Evolutionary conservation across 139 green algal genomes (phyloP).

Genomic region (Haematococcus lacustris): DNA sequence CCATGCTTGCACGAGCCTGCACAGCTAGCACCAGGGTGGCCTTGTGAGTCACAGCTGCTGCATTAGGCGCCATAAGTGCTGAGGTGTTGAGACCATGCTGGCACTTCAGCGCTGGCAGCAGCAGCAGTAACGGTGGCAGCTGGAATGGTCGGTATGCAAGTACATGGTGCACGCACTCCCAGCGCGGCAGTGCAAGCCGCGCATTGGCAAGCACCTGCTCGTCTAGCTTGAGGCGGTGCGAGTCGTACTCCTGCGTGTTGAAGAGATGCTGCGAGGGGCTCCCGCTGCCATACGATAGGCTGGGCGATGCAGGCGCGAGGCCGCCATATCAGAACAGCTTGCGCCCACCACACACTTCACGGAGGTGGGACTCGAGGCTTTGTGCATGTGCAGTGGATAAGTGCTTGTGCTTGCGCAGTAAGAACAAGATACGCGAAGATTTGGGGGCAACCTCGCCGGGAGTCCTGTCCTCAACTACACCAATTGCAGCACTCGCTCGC

Average conservation of each 20-base stretch:
- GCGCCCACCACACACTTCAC: too few relatives aligned
- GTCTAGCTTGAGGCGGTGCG: conserved; percentile 24
- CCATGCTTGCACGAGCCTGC: too few relatives aligned
- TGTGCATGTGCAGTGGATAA: background rate
- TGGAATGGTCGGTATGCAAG: background rate
- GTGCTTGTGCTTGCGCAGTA: background rate
- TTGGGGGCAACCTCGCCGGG: background rate
- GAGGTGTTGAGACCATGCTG: background rate
- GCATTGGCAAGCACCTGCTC: conserved; percentile 19
- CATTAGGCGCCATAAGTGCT: background rate
- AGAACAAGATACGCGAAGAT: background rate
- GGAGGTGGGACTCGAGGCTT: background rate
- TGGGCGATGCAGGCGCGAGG: background rate
- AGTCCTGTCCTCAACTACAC: background rate
- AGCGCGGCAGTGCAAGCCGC: too few relatives aligned
- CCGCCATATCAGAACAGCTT: too few relatives aligned
- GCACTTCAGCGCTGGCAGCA: background rate
- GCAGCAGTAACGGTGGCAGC: background rate
- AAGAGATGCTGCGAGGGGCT: background rate
- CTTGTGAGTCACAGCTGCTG: too few relatives aligned
- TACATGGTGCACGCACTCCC: too few relatives aligned
- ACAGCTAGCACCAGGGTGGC: too few relatives aligned
- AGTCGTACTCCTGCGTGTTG: conserved; percentile 15
- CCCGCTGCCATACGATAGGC: background rate
- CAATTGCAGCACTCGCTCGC: background rate